Base-by-base conservation (phyloP, 1,284 basidiomycete genomes). In the Singerocomus inundabilis region DNA sequence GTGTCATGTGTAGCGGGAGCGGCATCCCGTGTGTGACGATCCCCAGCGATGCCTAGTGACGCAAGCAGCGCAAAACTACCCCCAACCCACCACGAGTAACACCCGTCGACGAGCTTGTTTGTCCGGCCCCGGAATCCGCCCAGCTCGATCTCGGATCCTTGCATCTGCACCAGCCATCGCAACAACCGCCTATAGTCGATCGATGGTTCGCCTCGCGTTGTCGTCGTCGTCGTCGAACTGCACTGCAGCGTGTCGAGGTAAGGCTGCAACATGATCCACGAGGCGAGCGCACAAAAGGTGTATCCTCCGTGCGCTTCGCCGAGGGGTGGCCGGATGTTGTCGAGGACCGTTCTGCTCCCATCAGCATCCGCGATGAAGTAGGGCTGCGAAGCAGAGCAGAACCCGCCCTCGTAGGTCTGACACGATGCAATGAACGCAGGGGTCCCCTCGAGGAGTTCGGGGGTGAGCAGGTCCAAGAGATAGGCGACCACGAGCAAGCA, bases 221-320 rank as follows among this genome's bases (percentile, higher is more conserved):
- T 58, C 12, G 40, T 55, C 53, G 44, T 49, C 58, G 54, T 34
- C 55, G 44, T 38, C 35, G 10, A n/a, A 5, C 2, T 24, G 3
- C 5, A 21, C 10, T 28, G 31, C 5, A n/a, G 28, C 13, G 38
- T 53, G 1, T 72, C 52, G 50, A 81, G 55, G 46, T 74, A 82
- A 0, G 87, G 80, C 34, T 77, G 77, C 0, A 98, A 72, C 45
- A 97, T 75, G 31, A 91, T 79, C 82, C 93, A 90, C 16, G 88
- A 84, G 0, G 92, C 91, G 18, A 95, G 74, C 1, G 92, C 85
- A 64, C 97, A 99, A 65, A 90, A 97, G 0, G 95, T 92, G 71
- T 99, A 99, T 0, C 97, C 97, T 7, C 97, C 97, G 58, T 99
- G 97, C 0, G 97, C 95, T 70, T 99, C 97, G 43, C 95, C 90